phyloP scores from a whole-genome alignment of 2,329 filamentous ascomycete species.

The Cladobotryum protrusum region DNA sequence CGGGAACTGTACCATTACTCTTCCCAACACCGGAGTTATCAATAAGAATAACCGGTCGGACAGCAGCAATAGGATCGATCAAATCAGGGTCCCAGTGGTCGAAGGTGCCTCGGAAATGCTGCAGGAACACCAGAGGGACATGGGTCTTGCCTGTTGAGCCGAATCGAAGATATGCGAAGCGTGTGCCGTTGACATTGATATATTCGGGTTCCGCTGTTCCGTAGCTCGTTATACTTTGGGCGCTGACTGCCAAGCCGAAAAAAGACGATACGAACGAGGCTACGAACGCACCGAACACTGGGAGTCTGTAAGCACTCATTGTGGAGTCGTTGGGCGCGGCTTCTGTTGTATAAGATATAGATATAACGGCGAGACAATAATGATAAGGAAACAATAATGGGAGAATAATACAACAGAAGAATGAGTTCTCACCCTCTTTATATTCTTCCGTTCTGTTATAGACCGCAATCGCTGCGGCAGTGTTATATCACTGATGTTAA shows the following conservation, averaged over 20 bases:
- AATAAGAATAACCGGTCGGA: neutral
- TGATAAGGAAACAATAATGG: too few relatives aligned
- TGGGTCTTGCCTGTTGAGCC: neutral
- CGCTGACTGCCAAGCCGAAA: neutral
- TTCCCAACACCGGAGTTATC: conserved; percentile 4
- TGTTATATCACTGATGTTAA: too few relatives aligned
- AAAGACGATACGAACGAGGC: neutral
- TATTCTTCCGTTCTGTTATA: too few relatives aligned
- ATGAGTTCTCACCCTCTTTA: too few relatives aligned
- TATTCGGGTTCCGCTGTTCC: conserved; percentile 5
- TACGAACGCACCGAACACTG: too few relatives aligned
- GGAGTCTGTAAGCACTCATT: too few relatives aligned
- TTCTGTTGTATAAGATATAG: too few relatives aligned
- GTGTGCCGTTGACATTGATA: conserved; percentile 1
- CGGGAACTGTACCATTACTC: conserved; percentile 1
- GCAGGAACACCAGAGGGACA: neutral
- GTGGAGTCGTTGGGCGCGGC: too few relatives aligned
- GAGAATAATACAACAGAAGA: too few relatives aligned
- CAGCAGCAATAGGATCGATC: neutral
- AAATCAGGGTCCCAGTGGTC: conserved; percentile 5
- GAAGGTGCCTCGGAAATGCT: conserved; percentile 2
- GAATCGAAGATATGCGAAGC: conserved; percentile 4
- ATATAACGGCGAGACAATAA: too few relatives aligned
- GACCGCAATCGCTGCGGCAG: too few relatives aligned
- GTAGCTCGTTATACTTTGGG: neutral